phyloP scores from a whole-genome alignment of 805 yeast species.

The Saccharomycopsis babjevae region DNA sequence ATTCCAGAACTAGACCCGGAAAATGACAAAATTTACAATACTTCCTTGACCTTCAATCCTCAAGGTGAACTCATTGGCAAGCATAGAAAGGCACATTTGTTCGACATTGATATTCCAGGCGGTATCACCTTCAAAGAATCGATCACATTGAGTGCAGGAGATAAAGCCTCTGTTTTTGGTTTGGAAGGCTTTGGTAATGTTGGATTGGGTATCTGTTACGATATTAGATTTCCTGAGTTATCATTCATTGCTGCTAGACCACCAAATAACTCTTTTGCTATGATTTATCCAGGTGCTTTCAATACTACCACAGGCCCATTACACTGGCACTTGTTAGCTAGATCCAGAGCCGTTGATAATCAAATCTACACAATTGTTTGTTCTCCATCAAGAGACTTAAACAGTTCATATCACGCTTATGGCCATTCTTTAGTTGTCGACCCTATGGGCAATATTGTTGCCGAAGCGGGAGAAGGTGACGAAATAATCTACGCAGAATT shows the following conservation, averaged over 20 bases:
- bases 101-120: constrained; percentile 87
- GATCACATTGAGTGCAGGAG: constrained; percentile 64
- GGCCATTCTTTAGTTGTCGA: constrained; percentile 59
- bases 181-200: constrained; percentile 55
- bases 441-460: constrained; percentile 49
- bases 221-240: constrained; percentile 70
- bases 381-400: constrained; percentile 77
- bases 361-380: constrained; percentile 66
- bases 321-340: constrained; percentile 72
- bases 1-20: constrained; percentile 66
- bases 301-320: constrained; percentile 78
- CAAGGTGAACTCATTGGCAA: constrained; percentile 71
- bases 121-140: constrained; percentile 86
- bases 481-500: constrained; percentile 66
- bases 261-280: constrained; percentile 52
- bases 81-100: constrained; percentile 84
- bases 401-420: constrained; percentile 50
- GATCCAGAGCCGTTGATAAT: constrained; percentile 67
- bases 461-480: constrained; percentile 73
- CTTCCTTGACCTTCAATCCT: constrained; percentile 63
- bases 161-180: constrained; percentile 68
- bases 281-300: constrained; percentile 79
- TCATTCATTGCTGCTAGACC: constrained; percentile 57
- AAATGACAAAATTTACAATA: constrained; percentile 54
- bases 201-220: constrained; percentile 84